phyloP scores from a whole-genome alignment of 148 eudicot genomes.

The Rhododendron griersonianum region DNA sequence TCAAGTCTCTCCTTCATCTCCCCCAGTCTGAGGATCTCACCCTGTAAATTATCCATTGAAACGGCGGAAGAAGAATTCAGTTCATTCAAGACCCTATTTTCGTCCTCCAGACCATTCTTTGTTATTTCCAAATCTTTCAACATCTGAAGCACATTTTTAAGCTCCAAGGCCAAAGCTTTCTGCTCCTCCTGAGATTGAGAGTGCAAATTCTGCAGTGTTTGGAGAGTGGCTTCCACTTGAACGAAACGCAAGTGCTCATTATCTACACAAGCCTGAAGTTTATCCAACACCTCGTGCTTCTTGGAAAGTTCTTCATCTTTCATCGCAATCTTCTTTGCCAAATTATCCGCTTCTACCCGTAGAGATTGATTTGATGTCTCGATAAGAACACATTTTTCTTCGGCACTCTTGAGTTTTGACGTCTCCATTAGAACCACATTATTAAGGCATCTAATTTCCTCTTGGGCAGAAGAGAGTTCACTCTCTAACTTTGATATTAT shows the following conservation, averaged over 20 bases:
- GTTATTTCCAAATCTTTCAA: slow-evolving; percentile 55
- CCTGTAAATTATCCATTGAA: slow-evolving; percentile 47
- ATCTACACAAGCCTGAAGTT: slow-evolving; percentile 40
- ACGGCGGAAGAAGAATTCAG: slow-evolving; percentile 33
- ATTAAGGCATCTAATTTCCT: slow-evolving; percentile 50
- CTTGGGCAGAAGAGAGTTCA: slow-evolving; percentile 49
- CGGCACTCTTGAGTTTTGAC: slow-evolving; percentile 50
- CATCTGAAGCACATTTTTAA: slow-evolving; percentile 61
- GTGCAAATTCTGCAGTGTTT: slow-evolving; percentile 49
- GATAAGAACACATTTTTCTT: slow-evolving; percentile 48
- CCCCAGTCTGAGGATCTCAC: slow-evolving; percentile 46
- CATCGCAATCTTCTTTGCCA: slow-evolving; percentile 45
- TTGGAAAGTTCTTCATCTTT: slow-evolving; percentile 61
- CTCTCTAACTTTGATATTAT: slow-evolving; percentile 56
- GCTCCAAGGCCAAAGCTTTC: slow-evolving; percentile 63
- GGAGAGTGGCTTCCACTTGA: slow-evolving; percentile 67
- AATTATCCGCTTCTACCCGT: slow-evolving; percentile 53
- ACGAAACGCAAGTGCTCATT: slow-evolving; percentile 56
- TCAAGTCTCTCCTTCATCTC: slow-evolving; percentile 77
- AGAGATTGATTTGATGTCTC: slow-evolving; percentile 60
- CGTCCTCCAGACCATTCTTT: slow-evolving; percentile 61
- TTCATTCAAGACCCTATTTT: slow-evolving; percentile 57
- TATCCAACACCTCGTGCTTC: slow-evolving; percentile 68
- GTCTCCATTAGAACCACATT: slow-evolving; percentile 39
- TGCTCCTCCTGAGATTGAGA: slow-evolving; percentile 81